phyloP scores from a whole-genome alignment of 2,329 filamentous ascomycete genomes.

The Pestalotiopsis sp. region DNA sequence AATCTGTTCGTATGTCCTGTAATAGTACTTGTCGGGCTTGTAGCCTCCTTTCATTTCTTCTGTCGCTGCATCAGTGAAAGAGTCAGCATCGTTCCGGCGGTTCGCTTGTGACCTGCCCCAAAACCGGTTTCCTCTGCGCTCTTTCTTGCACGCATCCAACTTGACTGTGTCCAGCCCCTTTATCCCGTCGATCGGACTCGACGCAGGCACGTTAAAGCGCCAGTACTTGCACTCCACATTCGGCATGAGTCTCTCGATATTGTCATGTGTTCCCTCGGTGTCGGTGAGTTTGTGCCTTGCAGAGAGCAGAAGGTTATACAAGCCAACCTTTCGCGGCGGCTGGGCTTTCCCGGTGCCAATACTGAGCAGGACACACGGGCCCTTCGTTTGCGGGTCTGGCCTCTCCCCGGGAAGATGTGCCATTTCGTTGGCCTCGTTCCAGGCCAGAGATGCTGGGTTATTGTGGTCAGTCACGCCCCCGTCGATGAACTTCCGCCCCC shows the following conservation, averaged over 20 bases:
- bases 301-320: neutral
- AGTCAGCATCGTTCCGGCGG: neutral
- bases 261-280: neutral
- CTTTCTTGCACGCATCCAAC: neutral
- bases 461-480: neutral
- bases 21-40: neutral
- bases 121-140: neutral
- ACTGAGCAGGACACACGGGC: neutral
- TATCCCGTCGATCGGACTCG: neutral
- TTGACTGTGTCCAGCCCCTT: neutral
- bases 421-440: neutral
- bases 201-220: neutral
- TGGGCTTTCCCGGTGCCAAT: neutral
- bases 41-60: neutral
- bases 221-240: neutral
- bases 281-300: neutral
- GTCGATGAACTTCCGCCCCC: neutral
- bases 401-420: neutral
- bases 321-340: neutral
- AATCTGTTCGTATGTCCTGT: neutral
- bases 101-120: neutral
- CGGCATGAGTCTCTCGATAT: neutral
- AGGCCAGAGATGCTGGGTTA: neutral
- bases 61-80: neutral
- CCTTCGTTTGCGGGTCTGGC: neutral